Base-by-base conservation (phyloP, 371 early-diverging fungal species). In the Haplosporangium sp. region DNA sequence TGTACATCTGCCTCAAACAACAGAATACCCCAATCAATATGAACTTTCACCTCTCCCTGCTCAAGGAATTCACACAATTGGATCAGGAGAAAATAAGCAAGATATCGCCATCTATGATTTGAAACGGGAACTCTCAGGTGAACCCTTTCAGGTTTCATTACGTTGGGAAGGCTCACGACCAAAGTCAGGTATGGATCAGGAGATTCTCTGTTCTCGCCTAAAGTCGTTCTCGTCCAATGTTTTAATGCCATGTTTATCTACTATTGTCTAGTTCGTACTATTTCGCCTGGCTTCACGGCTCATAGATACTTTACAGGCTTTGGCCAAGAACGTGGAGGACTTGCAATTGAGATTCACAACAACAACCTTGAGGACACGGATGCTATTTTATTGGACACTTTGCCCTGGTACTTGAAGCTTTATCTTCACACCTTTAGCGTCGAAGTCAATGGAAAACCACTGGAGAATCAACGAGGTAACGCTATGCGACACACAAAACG, bases 331-430 rank as follows among this genome's bases (percentile, higher is more conserved):
- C 87, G 91, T 45, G 97, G 97, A 27, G 96, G 96, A 17, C 74
- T 98, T 9, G 88, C 87, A 44, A 85, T 94, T 2, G 88, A 90
- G 9, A 77, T 98, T 8, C 79, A 83, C 40, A 97, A 96, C 74
- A 85, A 86, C 48, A 83, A 90, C 58, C 74, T 76, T 8, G 59
- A 69, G 15, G 68, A 82, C 8, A 68, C 90, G 11, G 79, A 84
- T 2, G 86, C 95, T 7, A 83, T 86, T 19, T 94, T 93, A 72
- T 86, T 92, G 66, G 96, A 97, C 63, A 84, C 90, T 1, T 83
- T 96, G 7, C 99, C 98, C 1, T 98, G 98, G 98, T 96, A 90
- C 71, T 85, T 98, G 35, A 95, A 94, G 63, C 65, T 96, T 11
- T 97, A 96, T 85, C 76, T 95, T 13, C 97, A 98, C 72, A 97